Evolutionary conservation across 257 asterid genomes (phyloP), one percentile per base, ranked within the genome.

Genomic region (Ocimum tenuiflorum): DNA sequence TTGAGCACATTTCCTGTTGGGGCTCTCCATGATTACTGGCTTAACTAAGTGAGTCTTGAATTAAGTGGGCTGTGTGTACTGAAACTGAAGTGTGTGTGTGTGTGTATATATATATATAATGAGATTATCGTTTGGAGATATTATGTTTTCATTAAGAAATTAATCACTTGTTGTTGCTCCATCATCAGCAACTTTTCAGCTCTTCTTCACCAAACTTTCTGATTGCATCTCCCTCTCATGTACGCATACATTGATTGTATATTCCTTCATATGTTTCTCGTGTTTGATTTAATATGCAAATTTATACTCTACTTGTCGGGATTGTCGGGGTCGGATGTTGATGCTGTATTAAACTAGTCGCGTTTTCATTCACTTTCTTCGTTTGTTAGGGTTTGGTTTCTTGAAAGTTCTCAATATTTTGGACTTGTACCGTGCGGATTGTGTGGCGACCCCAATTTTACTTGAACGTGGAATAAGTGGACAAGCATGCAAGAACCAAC

Each of bases 191-290:
- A 45, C 68, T 42, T 73, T 71, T 66, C 56, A 64, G 74, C 75
- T 73, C 64, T 65, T 36, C 39, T 63, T 51, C 68, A 81, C 89
- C 89, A 81, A 84, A 84, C 83, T 27, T 77, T 79, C 83, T 65
- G 89, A 77, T 81, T 60, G 68, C 66, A 75, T 49, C 54, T 84
- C 87, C 77, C 81, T 81, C 83, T 81, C 86, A 80, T 48, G 9
- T 19, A 69, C 18, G 33, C 53, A 52, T 66, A 31, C 24, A 20
- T 31, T 13, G 36, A 18, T 14, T 19, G 42, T 27, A 47, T 18
- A 36, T 71, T 63, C 45, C 45, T 60, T 14, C 68, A 72, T 15
- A 60, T 60, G 50, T 7, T 57, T 14, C 49, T 48, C 10, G 31
- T 65, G 27, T 45, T 65, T 75, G 18, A 48, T 5, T 17, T 48